Evolutionary conservation across 2,329 filamentous ascomycete genomes (phyloP), one percentile per base, ranked within the genome.

Genomic region (Trichothecium sympodiale): DNA sequence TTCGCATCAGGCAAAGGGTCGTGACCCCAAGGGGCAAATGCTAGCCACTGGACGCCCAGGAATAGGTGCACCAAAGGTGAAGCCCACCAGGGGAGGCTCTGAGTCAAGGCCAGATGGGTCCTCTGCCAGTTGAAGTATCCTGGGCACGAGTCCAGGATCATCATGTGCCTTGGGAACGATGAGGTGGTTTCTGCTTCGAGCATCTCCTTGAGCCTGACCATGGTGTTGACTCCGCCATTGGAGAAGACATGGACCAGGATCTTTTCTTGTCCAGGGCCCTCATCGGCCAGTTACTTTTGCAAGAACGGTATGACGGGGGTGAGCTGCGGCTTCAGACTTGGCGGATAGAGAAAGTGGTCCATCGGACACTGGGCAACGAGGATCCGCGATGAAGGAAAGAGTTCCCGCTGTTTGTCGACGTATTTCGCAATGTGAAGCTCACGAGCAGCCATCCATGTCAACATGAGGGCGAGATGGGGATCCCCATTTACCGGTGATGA

Each of bases 371-470:
- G 61, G 43, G 69, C 45, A 17, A 74, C 55, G 20, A 74, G 53
- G 35, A 74, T 62, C 23, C 53, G 49, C 4, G 68, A 56, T 5
- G 49, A 48, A 2, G 68, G 67, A 47, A 64, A 71, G 14, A 61
- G 46, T 5, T 44, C 38, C 41, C 64, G 64, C 47, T 72, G 63
- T 17, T 55, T 52, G 4, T 55, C 45, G 18, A 67, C 56, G 47
- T 73, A 74, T 44, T 74, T 74, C 43, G 59, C 58, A 31, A 73
- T 62, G 46, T 73, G 67, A 6, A 50, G 48, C 28, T 69, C 61
- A n/a, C 49, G 57, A 8, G 69, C 68, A 31, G 59, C 62, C 59
- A 71, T 68, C 69, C 70, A 74, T 7, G 60, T 54, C 26, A 62
- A 58, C 26, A 73, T 33, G 17, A 71, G 42, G 38, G 73, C 57